These are phyloP conservation scores for Alternaria sp. DNA, from an alignment of 2,329 filamentous ascomycete species.

Conservation along the genomic window DNA sequence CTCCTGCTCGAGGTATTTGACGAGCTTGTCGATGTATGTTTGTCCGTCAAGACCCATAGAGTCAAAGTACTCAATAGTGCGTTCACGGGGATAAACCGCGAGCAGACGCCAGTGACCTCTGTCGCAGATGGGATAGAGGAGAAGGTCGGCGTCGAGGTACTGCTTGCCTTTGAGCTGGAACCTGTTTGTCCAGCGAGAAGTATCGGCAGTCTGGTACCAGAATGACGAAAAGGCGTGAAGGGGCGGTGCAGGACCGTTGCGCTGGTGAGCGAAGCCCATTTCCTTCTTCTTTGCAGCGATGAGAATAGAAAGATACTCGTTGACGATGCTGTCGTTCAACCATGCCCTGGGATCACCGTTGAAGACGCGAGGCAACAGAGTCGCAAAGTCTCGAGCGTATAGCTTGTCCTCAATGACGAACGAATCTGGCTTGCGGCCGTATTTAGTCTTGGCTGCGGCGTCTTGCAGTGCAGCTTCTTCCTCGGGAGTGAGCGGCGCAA, in stretches of 20 bases:
- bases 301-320: slow-evolving; percentile 68
- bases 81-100: slow-evolving; percentile 67
- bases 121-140: slow-evolving; percentile 73
- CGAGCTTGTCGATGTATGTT: slow-evolving; percentile 26
- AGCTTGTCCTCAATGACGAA: slow-evolving; percentile 49
- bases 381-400: slow-evolving; percentile 66
- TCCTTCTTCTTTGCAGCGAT: slow-evolving; percentile 65
- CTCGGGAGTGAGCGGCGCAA: slow-evolving; percentile 22
- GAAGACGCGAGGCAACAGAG: slow-evolving; percentile 53
- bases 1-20: slow-evolving; percentile 65
- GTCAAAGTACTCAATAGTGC: slow-evolving; percentile 72
- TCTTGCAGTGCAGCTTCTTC: slow-evolving; percentile 23
- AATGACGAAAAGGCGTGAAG: slow-evolving; percentile 70
- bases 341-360: slow-evolving; percentile 60
- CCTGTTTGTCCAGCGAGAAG: slow-evolving; percentile 55
- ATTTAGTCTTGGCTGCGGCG: slow-evolving; percentile 16
- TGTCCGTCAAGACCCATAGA: slow-evolving; percentile 61
- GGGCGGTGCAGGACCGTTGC: slow-evolving; percentile 63
- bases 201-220: slow-evolving; percentile 65
- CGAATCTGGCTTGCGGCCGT: slow-evolving; percentile 20
- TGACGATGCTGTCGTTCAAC: slow-evolving; percentile 81
- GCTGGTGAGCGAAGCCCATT: slow-evolving; percentile 61
- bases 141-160: slow-evolving; percentile 68
- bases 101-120: slow-evolving; percentile 73
- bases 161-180: slow-evolving; percentile 53